phyloP scores from a whole-genome alignment of 768 basidiomycete species.

The Butyriboletus loyo region DNA sequence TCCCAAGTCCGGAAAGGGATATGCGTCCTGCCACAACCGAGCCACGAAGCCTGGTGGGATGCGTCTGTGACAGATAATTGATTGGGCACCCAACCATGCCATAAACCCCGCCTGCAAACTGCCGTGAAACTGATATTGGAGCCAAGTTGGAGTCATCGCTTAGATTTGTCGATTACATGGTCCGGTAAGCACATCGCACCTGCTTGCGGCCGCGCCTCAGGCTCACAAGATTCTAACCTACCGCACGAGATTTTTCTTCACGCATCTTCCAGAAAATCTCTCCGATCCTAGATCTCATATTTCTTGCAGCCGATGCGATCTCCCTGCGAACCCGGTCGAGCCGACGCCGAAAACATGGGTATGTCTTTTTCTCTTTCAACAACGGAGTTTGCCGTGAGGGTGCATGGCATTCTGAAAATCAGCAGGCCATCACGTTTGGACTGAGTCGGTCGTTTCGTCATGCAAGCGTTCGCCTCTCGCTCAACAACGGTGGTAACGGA shows the following conservation, averaged over 20 bases:
- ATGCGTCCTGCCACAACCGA: conserved; percentile 8
- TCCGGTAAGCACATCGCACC: conserved; percentile 1
- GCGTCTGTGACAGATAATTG: conserved; percentile 5
- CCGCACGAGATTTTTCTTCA: too few species aligned
- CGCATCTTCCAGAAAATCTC: too few species aligned
- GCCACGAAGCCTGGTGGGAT: conserved; percentile 17
- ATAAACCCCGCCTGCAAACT: conserved; percentile 6
- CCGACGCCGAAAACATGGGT: neutral
- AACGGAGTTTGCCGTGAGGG: conserved; percentile 6
- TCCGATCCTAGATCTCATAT: neutral
- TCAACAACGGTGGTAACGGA: neutral
- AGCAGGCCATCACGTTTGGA: neutral
- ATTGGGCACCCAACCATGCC: conserved; percentile 13
- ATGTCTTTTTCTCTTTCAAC: neutral
- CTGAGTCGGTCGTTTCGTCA: neutral
- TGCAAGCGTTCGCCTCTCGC: neutral
- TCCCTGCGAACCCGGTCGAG: neutral
- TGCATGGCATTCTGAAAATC: conserved; percentile 7
- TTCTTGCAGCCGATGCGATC: conserved; percentile 1
- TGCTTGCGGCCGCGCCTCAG: neutral
- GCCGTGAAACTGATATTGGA: neutral
- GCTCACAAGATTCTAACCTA: neutral
- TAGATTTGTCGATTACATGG: conserved; percentile 11
- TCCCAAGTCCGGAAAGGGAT: conserved; percentile 20
- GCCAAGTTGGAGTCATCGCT: conserved; percentile 8